Evolutionary conservation across 148 eudicot species (phyloP).

Genomic region (Linanthus parryae): DNA sequence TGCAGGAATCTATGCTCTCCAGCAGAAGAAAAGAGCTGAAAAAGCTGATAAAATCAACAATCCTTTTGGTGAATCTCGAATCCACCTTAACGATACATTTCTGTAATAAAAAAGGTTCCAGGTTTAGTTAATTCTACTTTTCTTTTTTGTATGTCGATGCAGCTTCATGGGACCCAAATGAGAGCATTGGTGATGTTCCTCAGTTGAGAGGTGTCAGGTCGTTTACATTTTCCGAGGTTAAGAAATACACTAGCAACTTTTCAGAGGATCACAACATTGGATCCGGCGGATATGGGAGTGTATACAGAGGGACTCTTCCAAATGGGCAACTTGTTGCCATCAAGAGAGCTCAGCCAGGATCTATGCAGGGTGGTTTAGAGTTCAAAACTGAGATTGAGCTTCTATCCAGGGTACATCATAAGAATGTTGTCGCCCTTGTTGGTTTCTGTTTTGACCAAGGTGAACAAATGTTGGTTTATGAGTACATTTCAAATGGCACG

Average conservation of each 20-base stretch:
- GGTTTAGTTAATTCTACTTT: background rate
- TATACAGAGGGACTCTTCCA: conserved; percentile 36
- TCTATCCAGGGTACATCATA: conserved; percentile 46
- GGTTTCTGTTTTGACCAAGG: conserved; percentile 53
- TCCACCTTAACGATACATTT: too few species aligned
- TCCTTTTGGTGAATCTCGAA: conserved; percentile 60
- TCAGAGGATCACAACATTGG: conserved; percentile 29
- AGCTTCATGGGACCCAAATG: conserved; percentile 29
- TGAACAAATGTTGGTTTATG: conserved; percentile 51
- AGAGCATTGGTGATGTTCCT: conserved; percentile 15
- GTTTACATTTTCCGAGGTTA: conserved; percentile 36
- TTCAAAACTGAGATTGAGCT: conserved; percentile 54
- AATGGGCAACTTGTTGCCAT: conserved; percentile 36
- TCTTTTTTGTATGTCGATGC: conserved; percentile 3
- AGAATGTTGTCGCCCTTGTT: conserved; percentile 44
- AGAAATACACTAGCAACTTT: conserved; percentile 23
- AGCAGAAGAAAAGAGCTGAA: conserved; percentile 53
- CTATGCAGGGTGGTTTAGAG: conserved; percentile 43
- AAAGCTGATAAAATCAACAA: conserved; percentile 40
- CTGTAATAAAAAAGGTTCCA: too few species aligned
- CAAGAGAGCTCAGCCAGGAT: conserved; percentile 48
- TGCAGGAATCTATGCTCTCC: conserved; percentile 49
- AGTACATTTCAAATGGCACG: conserved; percentile 42
- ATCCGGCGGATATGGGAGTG: conserved; percentile 42
- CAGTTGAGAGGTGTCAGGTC: conserved; percentile 35